Base-by-base conservation (phyloP, 1,139 yeast genomes). In the Yamadazyma pseudoaaseri region DNA sequence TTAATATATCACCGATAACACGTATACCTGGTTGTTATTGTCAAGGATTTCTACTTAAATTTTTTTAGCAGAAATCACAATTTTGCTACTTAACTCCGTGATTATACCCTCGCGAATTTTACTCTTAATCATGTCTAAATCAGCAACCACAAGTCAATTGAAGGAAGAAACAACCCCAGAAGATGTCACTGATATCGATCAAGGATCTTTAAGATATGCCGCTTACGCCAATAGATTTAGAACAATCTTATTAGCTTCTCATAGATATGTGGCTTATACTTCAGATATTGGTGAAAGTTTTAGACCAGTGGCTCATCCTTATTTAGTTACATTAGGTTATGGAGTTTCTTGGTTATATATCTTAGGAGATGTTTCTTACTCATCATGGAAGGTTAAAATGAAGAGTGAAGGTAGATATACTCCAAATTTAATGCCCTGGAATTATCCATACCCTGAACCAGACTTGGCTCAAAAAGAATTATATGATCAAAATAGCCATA, bases 251-350 rank as follows among this genome's bases (percentile, higher is more conserved):
- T 52, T 70, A 35, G 89, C 94, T 6, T 77, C 90, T n/a, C 92
- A 83, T 52, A 63, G 95, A 47, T 86, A 86, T 51, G 86, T 86
- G 16, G 95, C 95, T 2, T 86, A 86, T 57, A 85, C 95, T 5
- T 83, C 92, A 0, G 95, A 86, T 53, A 79, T 86, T 44, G 95
- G 95, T 16, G 95, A 86, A 54, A 83, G 92, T n/a, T 86, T 86
- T 60, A 70, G 95, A 36, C 95, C 95, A 0, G 84, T 86, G 13
- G 92, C 87, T 6, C 84, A 80, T 48, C 90, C 94, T 1, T 49
- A 50, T 26, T 39, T 81, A 22, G 94, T 86, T 13, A 70, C 65
- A 15, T 47, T 76, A 2, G 85, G 92, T 22, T 86, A 86, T 54
- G 87, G 81, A 18, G 61, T 86, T 24, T 81, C 90, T 4, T 86